Conservation (phyloP, 495 filamentous ascomycete species). For the Neurospora tetrasperma region DNA sequence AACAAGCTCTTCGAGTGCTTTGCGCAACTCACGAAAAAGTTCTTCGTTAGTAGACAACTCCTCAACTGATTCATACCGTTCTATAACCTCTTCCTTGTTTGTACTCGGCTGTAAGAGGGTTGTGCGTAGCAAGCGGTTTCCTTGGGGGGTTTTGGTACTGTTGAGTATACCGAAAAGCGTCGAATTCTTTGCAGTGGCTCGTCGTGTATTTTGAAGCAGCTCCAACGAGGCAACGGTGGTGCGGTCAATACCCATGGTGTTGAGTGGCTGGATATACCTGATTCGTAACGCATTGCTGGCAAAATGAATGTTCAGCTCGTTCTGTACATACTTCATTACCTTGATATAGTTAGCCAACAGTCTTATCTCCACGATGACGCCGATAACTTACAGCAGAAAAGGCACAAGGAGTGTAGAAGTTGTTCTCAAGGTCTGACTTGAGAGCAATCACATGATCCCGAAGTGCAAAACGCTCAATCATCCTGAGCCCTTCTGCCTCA, state of each 20-base stretch:
- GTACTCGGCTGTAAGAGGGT: conserved; percentile 89
- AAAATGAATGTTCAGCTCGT: conserved; percentile 51
- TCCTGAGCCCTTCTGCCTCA: conserved; percentile 68
- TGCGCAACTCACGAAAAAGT: conserved; percentile 69
- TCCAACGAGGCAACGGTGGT: conserved; percentile 78
- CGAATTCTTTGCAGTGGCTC: conserved; percentile 60
- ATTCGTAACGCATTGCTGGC: conserved; percentile 70
- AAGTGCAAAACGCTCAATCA: conserved; percentile 70
- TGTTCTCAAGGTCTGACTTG: conserved; percentile 64
- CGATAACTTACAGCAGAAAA: conserved; percentile 63
- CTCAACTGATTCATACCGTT: conserved; percentile 73
- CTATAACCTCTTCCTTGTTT: conserved; percentile 45
- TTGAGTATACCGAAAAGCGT: conserved; percentile 74
- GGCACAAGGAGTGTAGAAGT: conserved; percentile 85
- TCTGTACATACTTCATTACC: conserved; percentile 75
- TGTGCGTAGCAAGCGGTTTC: conserved; percentile 64
- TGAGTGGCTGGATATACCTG: conserved; percentile 78
- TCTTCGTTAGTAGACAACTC: conserved; percentile 78
- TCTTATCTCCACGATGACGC: neutral
- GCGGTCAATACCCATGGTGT: conserved; percentile 89
- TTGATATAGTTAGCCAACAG: conserved; percentile 22
- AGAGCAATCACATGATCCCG: conserved; percentile 66
- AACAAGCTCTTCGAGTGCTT: conserved; percentile 33
- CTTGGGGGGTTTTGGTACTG: conserved; percentile 79
- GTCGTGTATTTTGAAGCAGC: conserved; percentile 71